Evolutionary conservation across 768 basidiomycete genomes (phyloP).

Genomic region (Daedalea quercina): DNA sequence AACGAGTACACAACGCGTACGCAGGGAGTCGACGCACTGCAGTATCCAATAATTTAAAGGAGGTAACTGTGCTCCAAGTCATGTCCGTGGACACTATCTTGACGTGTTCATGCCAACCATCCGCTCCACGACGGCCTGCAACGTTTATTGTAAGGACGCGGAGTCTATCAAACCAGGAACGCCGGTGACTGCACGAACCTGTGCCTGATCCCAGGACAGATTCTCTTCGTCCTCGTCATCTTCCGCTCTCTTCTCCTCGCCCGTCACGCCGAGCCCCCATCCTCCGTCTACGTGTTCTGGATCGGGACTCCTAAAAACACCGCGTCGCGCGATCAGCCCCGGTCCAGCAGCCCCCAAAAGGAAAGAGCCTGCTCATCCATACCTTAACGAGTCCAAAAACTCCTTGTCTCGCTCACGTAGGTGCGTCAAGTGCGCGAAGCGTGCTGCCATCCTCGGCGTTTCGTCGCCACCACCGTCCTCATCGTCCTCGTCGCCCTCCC

Average conservation of each 20-base stretch:
- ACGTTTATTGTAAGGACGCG: neutral
- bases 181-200: constrained; percentile 33
- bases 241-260: constrained; percentile 39
- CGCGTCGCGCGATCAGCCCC: no score
- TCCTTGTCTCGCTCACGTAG: constrained; percentile 44
- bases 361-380: no score
- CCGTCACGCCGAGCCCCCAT: constrained; percentile 65
- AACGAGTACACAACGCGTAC: no score
- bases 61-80: no score
- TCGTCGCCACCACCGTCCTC: constrained; percentile 39
- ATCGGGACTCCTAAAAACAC: constrained; percentile 43
- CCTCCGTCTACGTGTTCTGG: constrained; percentile 60
- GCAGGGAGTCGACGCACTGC: no score
- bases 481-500: constrained; percentile 20
- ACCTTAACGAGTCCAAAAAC: constrained; percentile 51
- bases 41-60: no score
- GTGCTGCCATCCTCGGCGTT: constrained; percentile 39
- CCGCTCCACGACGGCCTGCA: constrained; percentile 24
- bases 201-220: constrained; percentile 65
- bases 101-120: constrained; percentile 23
- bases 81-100: neutral
- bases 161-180: no score
- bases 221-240: constrained; percentile 53
- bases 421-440: constrained; percentile 27
- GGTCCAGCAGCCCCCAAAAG: no score